Base-by-base conservation (phyloP, 2,329 filamentous ascomycete genomes). In the Alternaria gaisen region DNA sequence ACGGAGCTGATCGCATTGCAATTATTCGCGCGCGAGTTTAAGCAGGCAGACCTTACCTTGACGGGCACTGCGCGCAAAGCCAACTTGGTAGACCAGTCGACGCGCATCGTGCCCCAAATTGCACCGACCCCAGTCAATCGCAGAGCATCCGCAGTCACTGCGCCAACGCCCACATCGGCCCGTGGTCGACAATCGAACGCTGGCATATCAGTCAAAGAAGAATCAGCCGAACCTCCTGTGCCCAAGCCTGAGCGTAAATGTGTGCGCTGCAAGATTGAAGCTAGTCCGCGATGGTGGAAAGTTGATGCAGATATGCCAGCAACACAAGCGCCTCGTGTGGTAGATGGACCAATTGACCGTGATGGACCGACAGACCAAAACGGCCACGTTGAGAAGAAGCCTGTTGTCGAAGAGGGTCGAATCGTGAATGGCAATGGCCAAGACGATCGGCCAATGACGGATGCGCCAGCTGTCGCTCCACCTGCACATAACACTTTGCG, bases 41-140 rank as follows among this genome's bases (percentile, higher is more conserved):
- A 99, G 79, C 94, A 98, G 80, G 94, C 95, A 9, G 95, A 99
- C 75, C 86, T 94, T 41, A 88, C 91, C 3, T 82, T 97, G 69
- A 97, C 94, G 3, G 95, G 95, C 28, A 97, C 94, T 18, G 92
- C 95, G 22, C 90, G 95, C 56, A 97, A 97, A 79, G 94, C 95
- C 22, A 95, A 92, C 60, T 85, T 95, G 42, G 86, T 90, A 73
- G 88, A 87, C 58, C 85, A 87, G 52, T 87, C 87, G 12, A 92
- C 90, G 74, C 80, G 81, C 24, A 75, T 77, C 48, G 76, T 79
- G 22, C 80, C 79, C 16, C 74, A 77, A 47, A 50, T 69, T 16
- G 58, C 67, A 6, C 60, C 70, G 16, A 65, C 69, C 5, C 70
- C 70, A 41, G 64, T 60, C 43, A 79, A 75, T 55, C 77, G 82